Evolutionary conservation across 805 yeast genomes (phyloP), one percentile per base, ranked within the genome.

Genomic region (Metschnikowia colocasiae): DNA sequence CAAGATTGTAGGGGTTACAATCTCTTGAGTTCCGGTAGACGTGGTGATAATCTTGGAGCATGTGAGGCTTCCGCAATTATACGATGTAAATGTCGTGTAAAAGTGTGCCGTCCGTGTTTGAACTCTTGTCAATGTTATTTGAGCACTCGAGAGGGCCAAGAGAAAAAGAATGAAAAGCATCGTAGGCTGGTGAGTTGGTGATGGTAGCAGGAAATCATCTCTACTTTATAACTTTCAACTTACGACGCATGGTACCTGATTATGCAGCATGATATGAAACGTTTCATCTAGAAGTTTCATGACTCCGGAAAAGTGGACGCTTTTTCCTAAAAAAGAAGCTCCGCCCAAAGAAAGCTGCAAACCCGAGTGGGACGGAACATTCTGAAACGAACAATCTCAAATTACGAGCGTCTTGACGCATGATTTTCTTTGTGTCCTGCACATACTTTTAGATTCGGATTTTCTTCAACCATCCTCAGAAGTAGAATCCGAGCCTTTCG

Each of bases 1-100:
- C 27, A 22, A 22, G 6, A 6, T 4, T 22, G 23, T 4, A 6
- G 6, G 2, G n/a, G 43, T 40, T 15, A 4, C 23, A 3, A n/a
- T n/a, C n/a, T n/a, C n/a, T n/a, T 19, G 15, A 9, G 22, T n/a
- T 2, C 7, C 19, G n/a, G 25, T 34, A 19, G 37, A 34, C 9
- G 34, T 39, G 3, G 29, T 40, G 4, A 40, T 12, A 3, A 12
- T 15, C 7, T 22, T 40, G 29, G 43, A 40, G 6, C 43, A 40
- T 9, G 36, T 40, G 12, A 40, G 29, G n/a, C 36, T 40, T 18
- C 43, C 43, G 22, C 43, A 40, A 12, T 40, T 31, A n/a, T 40
- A 40, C 2, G 22, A 40, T 13, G 43, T 40, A 23, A 9, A 31
- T 4, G 36, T 20, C 7, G 13, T 29, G 16, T 29, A n/a, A 5